Conservation (phyloP, 2,329 filamentous ascomycete genomes). For the Xylaria sp. region DNA sequence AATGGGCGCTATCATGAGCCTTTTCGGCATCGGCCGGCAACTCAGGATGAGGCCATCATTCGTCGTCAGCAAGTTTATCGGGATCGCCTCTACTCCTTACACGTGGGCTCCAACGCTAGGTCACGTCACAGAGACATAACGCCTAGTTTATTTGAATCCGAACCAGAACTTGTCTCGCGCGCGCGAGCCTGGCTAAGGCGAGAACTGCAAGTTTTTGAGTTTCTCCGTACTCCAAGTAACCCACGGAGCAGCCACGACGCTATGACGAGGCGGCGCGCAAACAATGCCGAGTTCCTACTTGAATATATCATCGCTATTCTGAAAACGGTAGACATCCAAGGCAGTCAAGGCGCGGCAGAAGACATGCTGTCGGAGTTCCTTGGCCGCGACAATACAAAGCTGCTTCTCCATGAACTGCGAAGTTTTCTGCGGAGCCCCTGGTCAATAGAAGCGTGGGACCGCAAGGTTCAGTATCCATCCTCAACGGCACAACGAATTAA, state of each 20-base stretch:
- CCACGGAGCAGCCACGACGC: slow-evolving; percentile 39
- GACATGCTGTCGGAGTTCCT: slow-evolving; percentile 82
- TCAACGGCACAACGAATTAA: slow-evolving; percentile 25
- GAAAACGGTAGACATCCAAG: slow-evolving; percentile 84
- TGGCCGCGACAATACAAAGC: slow-evolving; percentile 74
- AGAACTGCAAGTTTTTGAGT: slow-evolving; percentile 85
- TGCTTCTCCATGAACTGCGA: slow-evolving; percentile 88
- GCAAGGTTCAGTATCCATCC: slow-evolving; percentile 74
- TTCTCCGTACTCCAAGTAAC: slow-evolving; percentile 61
- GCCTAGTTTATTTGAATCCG: slow-evolving; percentile 70
- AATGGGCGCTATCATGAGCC: slow-evolving; percentile 34
- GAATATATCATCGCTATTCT: slow-evolving; percentile 88
- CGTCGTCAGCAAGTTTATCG: slow-evolving; percentile 79
- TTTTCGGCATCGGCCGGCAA: slow-evolving; percentile 24
- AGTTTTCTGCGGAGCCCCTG: slow-evolving; percentile 87
- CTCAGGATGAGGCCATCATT: slow-evolving; percentile 55
- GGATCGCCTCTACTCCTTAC: slow-evolving; percentile 77
- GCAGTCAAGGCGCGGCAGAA: slow-evolving; percentile 80
- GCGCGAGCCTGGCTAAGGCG: slow-evolving; percentile 85
- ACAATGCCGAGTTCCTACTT: slow-evolving; percentile 84
- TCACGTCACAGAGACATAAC: slow-evolving; percentile 81
- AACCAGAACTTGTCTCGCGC: slow-evolving; percentile 76
- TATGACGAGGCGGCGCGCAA: slow-evolving; percentile 60
- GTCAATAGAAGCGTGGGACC: slow-evolving; percentile 81
- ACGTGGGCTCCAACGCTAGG: slow-evolving; percentile 83